Evolutionary conservation across 495 filamentous ascomycete genomes (phyloP).

Genomic region (Geopyxis carbonaria): DNA sequence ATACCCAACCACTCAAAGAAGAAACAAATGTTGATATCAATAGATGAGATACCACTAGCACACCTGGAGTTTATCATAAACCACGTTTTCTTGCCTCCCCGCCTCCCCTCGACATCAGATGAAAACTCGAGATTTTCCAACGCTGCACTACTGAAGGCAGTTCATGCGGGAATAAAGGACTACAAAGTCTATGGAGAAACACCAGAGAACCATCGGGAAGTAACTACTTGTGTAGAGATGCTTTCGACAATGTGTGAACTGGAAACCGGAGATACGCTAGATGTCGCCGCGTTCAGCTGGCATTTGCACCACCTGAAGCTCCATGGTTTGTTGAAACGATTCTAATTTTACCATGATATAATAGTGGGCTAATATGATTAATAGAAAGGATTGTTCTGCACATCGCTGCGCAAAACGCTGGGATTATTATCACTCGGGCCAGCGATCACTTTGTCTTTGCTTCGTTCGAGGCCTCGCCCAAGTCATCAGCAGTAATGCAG

Average conservation of each 20-base stretch:
- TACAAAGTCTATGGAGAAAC: background rate
- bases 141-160: too few relatives aligned
- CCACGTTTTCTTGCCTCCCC: constrained; percentile 44
- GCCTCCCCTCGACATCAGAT: constrained; percentile 36
- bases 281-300: background rate
- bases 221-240: too few relatives aligned
- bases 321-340: constrained; percentile 10
- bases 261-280: constrained; percentile 2
- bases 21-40: too few relatives aligned
- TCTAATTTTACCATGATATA: background rate
- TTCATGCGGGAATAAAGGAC: constrained; percentile 21
- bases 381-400: constrained; percentile 28
- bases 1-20: too few relatives aligned
- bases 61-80: constrained; percentile 33
- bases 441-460: constrained; percentile 31
- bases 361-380: constrained; percentile 1
- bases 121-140: too few relatives aligned
- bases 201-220: too few relatives aligned
- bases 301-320: background rate
- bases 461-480: constrained; percentile 40
- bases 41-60: too few relatives aligned
- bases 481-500: constrained; percentile 31
- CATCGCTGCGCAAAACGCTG: constrained; percentile 44
- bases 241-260: constrained; percentile 2
- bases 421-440: constrained; percentile 31